Evolutionary conservation across 768 basidiomycete species (phyloP).

Genomic region (Phylloporus scabripes): DNA sequence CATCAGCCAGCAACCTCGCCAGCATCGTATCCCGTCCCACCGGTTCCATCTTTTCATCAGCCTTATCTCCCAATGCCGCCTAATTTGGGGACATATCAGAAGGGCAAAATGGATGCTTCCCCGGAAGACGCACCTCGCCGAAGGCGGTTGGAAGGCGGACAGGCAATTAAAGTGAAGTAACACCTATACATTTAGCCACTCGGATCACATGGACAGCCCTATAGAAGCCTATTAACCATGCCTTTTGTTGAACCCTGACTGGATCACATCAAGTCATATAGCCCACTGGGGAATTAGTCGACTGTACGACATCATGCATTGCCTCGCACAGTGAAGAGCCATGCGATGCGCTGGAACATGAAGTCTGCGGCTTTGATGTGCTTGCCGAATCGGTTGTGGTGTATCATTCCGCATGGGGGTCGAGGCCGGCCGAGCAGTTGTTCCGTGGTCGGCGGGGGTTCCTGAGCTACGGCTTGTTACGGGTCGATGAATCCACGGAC

Average conservation of each 20-base stretch:
- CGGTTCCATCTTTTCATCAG: conserved; percentile 38
- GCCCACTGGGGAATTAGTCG: conserved; percentile 19
- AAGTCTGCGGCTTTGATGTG: conserved; percentile 9
- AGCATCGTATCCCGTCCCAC: conserved; percentile 37
- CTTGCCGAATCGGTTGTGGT: not conserved
- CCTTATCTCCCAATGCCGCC: conserved; percentile 51
- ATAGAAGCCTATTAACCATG: conserved; percentile 22
- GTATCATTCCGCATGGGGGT: not conserved
- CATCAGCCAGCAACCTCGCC: conserved; percentile 43
- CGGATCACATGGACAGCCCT: conserved; percentile 23
- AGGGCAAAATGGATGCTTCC: conserved; percentile 23
- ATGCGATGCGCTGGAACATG: conserved; percentile 7
- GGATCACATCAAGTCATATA: conserved; percentile 20
- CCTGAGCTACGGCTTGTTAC: conserved; percentile 11
- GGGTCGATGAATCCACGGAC: conserved; percentile 20
- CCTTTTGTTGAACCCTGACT: conserved; percentile 14
- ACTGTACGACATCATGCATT: conserved; percentile 3
- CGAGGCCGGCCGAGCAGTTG: not conserved
- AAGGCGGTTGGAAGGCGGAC: conserved; percentile 53
- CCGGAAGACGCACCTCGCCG: conserved; percentile 44
- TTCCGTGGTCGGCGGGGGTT: conserved; percentile 21
- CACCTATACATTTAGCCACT: conserved; percentile 17
- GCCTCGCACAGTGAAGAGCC: conserved; percentile 10
- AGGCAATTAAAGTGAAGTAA: conserved; percentile 51
- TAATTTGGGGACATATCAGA: conserved; percentile 44